These are phyloP conservation scores for Arthroderma uncinatum DNA, from an alignment of 2,329 filamentous ascomycete genomes.

Conservation along the genomic window DNA sequence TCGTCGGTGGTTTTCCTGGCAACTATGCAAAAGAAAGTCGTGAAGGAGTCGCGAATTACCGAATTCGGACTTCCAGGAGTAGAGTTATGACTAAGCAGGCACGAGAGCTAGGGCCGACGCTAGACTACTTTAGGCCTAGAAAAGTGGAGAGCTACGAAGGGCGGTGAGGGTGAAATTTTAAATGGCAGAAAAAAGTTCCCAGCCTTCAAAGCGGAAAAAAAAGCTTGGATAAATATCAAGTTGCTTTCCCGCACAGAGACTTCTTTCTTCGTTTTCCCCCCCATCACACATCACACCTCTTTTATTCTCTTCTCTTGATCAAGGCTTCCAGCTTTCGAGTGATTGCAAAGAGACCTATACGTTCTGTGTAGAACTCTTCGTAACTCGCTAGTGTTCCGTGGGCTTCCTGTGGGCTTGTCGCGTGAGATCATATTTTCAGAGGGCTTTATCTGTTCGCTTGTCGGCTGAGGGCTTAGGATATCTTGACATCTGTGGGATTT, in stretches of 20 bases:
- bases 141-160: conserved; percentile 12
- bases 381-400: conserved; percentile 23
- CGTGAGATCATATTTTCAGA: conserved; percentile 26
- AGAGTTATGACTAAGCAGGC: not conserved
- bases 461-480: conserved; percentile 36
- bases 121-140: conserved; percentile 1
- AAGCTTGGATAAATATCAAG: not conserved
- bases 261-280: not conserved
- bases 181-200: conserved; percentile 13
- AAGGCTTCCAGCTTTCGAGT: conserved; percentile 25
- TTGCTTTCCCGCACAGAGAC: not conserved
- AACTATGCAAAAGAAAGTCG: not conserved
- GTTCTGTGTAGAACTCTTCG: conserved; percentile 16
- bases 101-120: not conserved
- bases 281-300: not conserved
- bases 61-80: not conserved
- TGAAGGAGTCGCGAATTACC: not conserved
- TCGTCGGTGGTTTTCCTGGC: not conserved
- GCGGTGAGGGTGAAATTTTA: conserved; percentile 20
- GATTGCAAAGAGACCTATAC: not conserved
- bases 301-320: conserved; percentile 10
- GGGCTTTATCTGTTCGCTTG: conserved; percentile 21
- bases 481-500: conserved; percentile 2
- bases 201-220: conserved; percentile 21
- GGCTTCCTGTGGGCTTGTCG: conserved; percentile 32